Conservation (phyloP, 345 rosid species). For the Arabis hirsuta region DNA sequence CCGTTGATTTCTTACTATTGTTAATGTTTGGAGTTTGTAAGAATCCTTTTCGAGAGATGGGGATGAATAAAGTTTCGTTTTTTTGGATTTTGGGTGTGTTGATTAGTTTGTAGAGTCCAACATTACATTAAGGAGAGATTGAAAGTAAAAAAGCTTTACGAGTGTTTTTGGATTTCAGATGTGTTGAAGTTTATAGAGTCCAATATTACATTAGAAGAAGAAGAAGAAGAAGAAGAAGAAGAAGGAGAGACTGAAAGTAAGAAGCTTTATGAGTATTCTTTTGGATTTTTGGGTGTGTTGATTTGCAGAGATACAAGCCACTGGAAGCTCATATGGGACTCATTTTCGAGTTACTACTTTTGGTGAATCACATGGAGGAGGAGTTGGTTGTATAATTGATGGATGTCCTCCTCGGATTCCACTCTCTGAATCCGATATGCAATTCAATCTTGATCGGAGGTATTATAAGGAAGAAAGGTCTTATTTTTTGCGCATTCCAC, state of each 20-base stretch:
- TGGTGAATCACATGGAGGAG: conserved; percentile 99
- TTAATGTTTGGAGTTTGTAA: too few species aligned
- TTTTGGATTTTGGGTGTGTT: too few species aligned
- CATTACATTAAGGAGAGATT: too few species aligned
- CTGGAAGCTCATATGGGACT: conserved; percentile 84
- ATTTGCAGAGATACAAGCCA: conserved; percentile 73
- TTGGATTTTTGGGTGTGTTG: conserved; percentile 14
- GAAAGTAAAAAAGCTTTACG: too few species aligned
- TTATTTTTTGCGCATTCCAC: not conserved
- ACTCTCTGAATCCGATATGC: conserved; percentile 82
- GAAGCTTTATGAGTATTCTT: not conserved
- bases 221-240: not conserved
- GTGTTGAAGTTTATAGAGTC: too few species aligned
- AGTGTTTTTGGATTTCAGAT: too few species aligned
- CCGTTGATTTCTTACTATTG: too few species aligned
- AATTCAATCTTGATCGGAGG: conserved; percentile 94
- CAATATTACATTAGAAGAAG: not conserved
- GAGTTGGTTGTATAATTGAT: conserved; percentile 93
- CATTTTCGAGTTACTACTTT: conserved; percentile 84
- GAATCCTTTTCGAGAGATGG: too few species aligned
- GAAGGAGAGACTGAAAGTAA: not conserved
- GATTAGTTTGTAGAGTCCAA: too few species aligned
- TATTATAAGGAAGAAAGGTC: conserved; percentile 29
- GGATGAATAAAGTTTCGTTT: too few species aligned
- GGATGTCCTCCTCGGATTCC: conserved; percentile 96